Evolutionary conservation across 208 protist species (phyloP), one percentile per base, ranked within the genome.

Genomic region (Angomonas ambiguus): DNA sequence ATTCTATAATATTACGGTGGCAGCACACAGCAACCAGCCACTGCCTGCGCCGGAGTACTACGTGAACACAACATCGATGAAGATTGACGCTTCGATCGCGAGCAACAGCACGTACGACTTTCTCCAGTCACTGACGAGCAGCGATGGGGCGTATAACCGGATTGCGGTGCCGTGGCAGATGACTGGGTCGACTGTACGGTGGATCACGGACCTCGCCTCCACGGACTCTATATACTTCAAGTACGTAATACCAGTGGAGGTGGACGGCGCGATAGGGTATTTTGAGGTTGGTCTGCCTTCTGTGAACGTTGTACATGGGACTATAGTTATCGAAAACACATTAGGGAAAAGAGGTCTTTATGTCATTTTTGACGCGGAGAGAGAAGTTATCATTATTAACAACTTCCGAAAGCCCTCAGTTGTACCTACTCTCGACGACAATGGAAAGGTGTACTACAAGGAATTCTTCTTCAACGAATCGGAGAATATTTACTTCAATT

Each of bases 311-410:
- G 16, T 45, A 16, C 11, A n/a, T 16, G 11, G 16, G 16, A 30
- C 67, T 41, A 27, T 45, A 55, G 34, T 38, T 71, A 56, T 69
- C 65, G 27, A 62, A 77, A 66, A 60, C 38, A 45, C 11, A n/a
- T 45, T 45, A 45, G 38, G 38, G 38, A 45, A 45, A 16, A 45
- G 16, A n/a, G 38, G 38, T 45, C 8, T 45, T n/a, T n/a, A n/a
- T 8, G 38, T 16, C 38, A 45, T 45, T 8, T 45, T 45, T 16
- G 38, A 45, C 38, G 38, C 38, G 16, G 16, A 45, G 16, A 8
- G 16, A 16, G 38, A 16, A n/a, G 16, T 45, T 45, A 45, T 45
- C 38, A 16, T 45, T n/a, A 8, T 8, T 16, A 45, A 45, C 38
- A 45, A 8, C 11, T 45, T 45, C 38, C 8, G 16, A 8, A 8